These are phyloP conservation scores for Hyparrhenia diplandra DNA, from an alignment of 176 grass and related monocot genomes.

Conservation along the genomic window DNA sequence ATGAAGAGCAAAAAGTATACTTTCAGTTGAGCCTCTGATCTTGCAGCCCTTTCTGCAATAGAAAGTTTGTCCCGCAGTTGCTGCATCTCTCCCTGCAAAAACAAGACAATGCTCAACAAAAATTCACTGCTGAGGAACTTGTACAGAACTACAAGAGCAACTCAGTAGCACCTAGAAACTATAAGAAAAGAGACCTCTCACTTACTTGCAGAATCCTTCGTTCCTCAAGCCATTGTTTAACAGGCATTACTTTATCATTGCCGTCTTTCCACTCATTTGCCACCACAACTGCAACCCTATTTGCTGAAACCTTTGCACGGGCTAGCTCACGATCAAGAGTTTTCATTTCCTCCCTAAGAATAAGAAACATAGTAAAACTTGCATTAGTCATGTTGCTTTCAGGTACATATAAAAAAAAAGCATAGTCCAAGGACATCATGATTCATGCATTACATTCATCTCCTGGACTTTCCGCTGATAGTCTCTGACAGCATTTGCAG, in stretches of 20 bases:
- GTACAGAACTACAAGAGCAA: conserved; percentile 1
- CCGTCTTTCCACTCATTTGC: conserved; percentile 99
- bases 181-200: neutral
- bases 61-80: conserved; percentile 94
- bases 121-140: neutral
- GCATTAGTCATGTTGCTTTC: conserved; percentile 6
- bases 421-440: conserved; percentile 4
- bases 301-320: conserved; percentile 85
- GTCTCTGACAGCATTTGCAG: conserved; percentile 95
- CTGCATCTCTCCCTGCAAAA: conserved; percentile 99
- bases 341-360: conserved; percentile 89
- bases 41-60: conserved; percentile 77
- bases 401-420: conserved; percentile 14
- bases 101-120: too few relatives aligned
- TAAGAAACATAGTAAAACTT: conserved; percentile 30
- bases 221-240: conserved; percentile 97
- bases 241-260: conserved; percentile 99
- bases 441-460: conserved; percentile 78
- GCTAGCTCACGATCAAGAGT: conserved; percentile 91
- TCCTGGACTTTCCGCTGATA: conserved; percentile 97
- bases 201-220: conserved; percentile 83
- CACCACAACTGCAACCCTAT: conserved; percentile 67
- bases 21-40: conserved; percentile 94
- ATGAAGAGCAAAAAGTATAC: conserved; percentile 28
- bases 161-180: neutral